Percentiles rank a stretch among this genome's conserved stretches.
Conservation (phyloP, 2,329 filamentous ascomycete species). For the Diaporthe vaccinii region DNA sequence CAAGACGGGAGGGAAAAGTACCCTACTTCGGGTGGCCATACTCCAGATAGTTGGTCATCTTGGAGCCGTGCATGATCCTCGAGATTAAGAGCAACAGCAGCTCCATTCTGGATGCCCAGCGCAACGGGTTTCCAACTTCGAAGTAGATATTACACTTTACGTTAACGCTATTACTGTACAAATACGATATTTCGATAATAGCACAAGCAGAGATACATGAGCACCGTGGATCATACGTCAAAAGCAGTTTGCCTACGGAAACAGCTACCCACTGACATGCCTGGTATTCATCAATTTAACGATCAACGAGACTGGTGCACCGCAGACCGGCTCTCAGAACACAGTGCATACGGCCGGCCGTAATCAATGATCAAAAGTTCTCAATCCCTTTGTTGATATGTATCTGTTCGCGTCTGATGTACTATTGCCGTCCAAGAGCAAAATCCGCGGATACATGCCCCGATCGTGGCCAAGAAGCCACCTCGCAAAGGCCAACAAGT, state of each 20-base stretch:
- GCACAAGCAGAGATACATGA: background rate
- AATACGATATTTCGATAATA: background rate
- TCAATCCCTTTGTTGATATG: no score
- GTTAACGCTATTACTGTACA: background rate
- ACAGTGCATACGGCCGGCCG: no score
- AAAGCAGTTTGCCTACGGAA: background rate
- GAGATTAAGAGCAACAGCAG: background rate
- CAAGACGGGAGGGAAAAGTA: background rate
- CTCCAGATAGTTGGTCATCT: conserved; percentile 23
- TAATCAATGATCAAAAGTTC: no score
- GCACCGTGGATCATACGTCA: background rate
- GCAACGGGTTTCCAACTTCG: background rate
- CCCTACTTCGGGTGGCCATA: background rate
- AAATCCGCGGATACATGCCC: no score
- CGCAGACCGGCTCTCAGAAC: no score
- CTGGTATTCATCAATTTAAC: no score
- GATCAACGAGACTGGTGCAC: no score
- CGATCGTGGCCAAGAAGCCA: no score
- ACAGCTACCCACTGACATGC: no score
- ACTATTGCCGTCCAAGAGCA: no score
- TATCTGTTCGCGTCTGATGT: no score
- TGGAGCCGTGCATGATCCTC: background rate
- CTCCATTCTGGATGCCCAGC: background rate
- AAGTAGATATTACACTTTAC: background rate
- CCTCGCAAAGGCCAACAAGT: no score